Evolutionary conservation across 805 yeast genomes (phyloP), one percentile per base, ranked within the genome.

Genomic region (Cephaloascus albidus): DNA sequence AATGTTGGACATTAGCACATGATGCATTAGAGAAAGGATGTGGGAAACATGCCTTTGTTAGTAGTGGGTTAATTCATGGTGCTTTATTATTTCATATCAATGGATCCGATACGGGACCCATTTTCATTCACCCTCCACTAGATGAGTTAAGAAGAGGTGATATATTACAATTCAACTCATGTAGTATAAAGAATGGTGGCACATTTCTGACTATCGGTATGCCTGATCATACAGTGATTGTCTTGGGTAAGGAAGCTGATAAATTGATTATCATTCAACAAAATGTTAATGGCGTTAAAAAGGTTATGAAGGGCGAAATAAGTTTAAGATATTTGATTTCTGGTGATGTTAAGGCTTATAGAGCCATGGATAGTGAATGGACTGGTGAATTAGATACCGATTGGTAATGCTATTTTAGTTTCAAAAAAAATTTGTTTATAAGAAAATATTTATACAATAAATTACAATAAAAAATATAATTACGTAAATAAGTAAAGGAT

Each of bases 1-100:
- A 76, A 46, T 75, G 82, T 46, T 76, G 81, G 81, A 76, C 76
- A 27, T 61, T 76, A 41, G 81, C 80, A 0, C 69, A 63, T 38
- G 73, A 72, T 37, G 78, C 81, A 0, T 55, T 76, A 33, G 52
- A 58, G 37, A 68, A 71, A 42, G 76, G 76, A 0, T 74, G 81
- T 49, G 81, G 81, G 0, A 71, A 65, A 20, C 75, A 73, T 49
- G 80, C 81, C 1, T 74, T 75, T 53, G 69, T 73, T 2, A 68
- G 76, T 14, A 56, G 63, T 14, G 72, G 72, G 15, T 48, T 52
- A 12, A 61, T 54, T 18, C 81, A 76, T 46, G 81, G 81, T 32
- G 65, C 58, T 3, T 41, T 55, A 10, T 28, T 54, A n/a, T 40
- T 43, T 20, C 49, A 57, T 1, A 36, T 42, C 4, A 43, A 30